Evolutionary conservation across 2,329 filamentous ascomycete species (phyloP), one percentile per base, ranked within the genome.

Genomic region (Zarea fungicola): DNA sequence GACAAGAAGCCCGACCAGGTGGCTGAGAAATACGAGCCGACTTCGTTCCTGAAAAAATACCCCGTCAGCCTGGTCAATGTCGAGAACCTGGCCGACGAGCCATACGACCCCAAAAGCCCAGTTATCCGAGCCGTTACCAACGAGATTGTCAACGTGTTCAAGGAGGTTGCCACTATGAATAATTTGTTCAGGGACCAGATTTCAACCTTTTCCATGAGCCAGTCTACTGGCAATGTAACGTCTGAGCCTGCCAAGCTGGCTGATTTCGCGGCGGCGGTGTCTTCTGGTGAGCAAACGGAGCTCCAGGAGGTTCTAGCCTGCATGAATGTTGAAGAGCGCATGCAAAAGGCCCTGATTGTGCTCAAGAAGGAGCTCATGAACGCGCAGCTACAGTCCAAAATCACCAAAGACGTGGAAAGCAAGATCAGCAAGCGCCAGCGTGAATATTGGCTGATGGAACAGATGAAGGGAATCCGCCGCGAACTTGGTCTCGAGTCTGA

Each of bases 331-430:
- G 91, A 97, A 66, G 87, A 95, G 59, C 81, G 95, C 54, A 80
- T 99, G 68, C 87, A 90, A 58, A 97, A 96, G 69, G 88, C 92
- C 1, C 73, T 99, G 3, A 81, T 92, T 36, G 88, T 97, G 2
- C 75, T 99, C 56, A 99, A 99, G 74, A 97, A 96, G 68, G 93
- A 99, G 71, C 80, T 96, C 47, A 96, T 97, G 87, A 99, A 97
- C 58, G 93, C 93, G 1, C 89, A 97, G 64, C 75, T 99, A 25
- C 92, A 96, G 66, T 92, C 88, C 50, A 99, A 97, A 75, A 97
- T 99, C 51, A 89, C 87, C 51, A 96, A 96, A 70, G 93, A 99
- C 62, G 95, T 99, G 16, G 93, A 97, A 66, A 89, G 82, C 62
- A 96, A 96, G 70, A 97, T 99, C 47, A 91, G 91, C 60, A 97